Percentiles rank a stretch among this genome's conserved stretches.
These are phyloP conservation scores for Raphanus sativus DNA, from an alignment of 345 rosid species.

Conservation along the genomic window DNA sequence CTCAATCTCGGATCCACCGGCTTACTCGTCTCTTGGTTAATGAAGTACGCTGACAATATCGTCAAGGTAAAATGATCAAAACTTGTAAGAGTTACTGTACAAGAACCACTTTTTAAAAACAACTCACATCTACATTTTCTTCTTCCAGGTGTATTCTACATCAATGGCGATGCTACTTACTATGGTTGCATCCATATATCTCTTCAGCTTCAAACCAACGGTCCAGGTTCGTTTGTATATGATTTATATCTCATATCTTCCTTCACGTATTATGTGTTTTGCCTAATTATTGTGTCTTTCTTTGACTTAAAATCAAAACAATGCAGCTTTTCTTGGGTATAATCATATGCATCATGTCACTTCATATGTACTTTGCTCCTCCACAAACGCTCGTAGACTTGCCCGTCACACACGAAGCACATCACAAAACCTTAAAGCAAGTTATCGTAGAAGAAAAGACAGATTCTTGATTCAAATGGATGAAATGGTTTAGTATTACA, in stretches of 20 bases:
- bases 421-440: slow-evolving; percentile 58
- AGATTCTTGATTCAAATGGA: slow-evolving; percentile 47
- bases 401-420: slow-evolving; percentile 48
- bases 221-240: slow-evolving; percentile 50
- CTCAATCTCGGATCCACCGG: slow-evolving; percentile 84
- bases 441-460: slow-evolving; percentile 53
- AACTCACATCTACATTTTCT: slow-evolving; percentile 4
- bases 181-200: slow-evolving; percentile 67
- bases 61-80: slow-evolving; percentile 61
- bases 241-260: slow-evolving; percentile 4
- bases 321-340: slow-evolving; percentile 95
- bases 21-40: slow-evolving; percentile 80
- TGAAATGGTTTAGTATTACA: not conserved
- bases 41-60: slow-evolving; percentile 92
- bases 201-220: slow-evolving; percentile 71
- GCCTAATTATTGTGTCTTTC: slow-evolving; percentile 5
- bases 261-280: not conserved
- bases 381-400: slow-evolving; percentile 64
- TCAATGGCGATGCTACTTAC: slow-evolving; percentile 93
- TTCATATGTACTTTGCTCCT: slow-evolving; percentile 92
- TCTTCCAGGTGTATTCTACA: slow-evolving; percentile 73
- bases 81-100: slow-evolving; percentile 9
- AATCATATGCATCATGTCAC: slow-evolving; percentile 89
- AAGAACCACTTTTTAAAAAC: not conserved
- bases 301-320: not conserved